Base-by-base conservation (phyloP, 2,329 filamentous ascomycete genomes). In the Pyrenochaeta sp. region DNA sequence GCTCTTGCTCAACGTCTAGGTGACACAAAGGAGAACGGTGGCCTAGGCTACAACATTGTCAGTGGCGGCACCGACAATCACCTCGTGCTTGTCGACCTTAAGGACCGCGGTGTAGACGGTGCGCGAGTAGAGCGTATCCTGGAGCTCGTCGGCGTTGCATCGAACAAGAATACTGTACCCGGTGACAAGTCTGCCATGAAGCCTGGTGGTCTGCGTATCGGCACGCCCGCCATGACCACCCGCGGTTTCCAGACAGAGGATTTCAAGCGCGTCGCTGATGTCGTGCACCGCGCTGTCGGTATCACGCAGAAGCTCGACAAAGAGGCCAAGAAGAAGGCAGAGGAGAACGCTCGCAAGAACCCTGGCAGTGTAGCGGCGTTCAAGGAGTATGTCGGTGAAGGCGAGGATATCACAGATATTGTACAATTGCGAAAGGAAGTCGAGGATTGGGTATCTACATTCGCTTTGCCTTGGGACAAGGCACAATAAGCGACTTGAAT, bases 121-220 rank as follows among this genome's bases (percentile, higher is more conserved):
- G 95, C 95, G 57, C 92, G 95, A 79, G 91, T 98, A 42, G 95
- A 99, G 86, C 90, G 92, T 62, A 91, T 99, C 58, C 90, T 99
- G 22, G 95, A 99, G 85, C 91, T 96, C 80, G 95, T 97, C 82
- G 96, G 97, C 85, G 96, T 99, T 79, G 93, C 95, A 62, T 96
- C 93, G 88, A 99, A 99, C 89, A 99, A 99, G 89, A 99, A 99
- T 88, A 90, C 92, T 60, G 95, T 97, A 58, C 95, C 95, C 40
- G 95, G 95, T 64, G 95, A 99, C 86, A 97, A 96, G 86, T 96
- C 92, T 58, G 95, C 95, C 48, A 87, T 99, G 68, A 97, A 92
- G 65, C 95, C 95, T 53, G 92, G 90, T 75, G 95, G 95, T 84
- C 90, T 99, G 79, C 92, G 95, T 71, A 96, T 99, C 73, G 95